phyloP scores from a whole-genome alignment of 2,329 filamentous ascomycete genomes.

The Scedosporium minutisporum region DNA sequence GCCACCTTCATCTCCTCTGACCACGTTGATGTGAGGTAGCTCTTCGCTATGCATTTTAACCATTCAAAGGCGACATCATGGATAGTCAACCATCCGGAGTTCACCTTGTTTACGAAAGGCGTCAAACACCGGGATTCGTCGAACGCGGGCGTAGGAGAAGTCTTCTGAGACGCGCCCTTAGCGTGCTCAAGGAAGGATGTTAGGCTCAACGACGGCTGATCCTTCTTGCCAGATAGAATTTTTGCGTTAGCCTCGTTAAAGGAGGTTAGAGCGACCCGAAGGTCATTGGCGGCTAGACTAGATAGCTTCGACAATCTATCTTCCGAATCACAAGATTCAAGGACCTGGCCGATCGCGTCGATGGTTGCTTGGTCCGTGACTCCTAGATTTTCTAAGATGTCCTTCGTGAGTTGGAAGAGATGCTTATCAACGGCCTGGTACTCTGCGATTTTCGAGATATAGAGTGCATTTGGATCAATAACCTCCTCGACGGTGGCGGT shows the following conservation, averaged over 20 bases:
- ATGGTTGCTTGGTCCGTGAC: slow-evolving; percentile 39
- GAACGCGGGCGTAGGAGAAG: slow-evolving; percentile 35
- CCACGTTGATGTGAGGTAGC: slow-evolving; percentile 48
- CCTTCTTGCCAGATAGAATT: slow-evolving; percentile 43
- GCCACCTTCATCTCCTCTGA: slow-evolving; percentile 45
- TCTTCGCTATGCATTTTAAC: slow-evolving; percentile 37
- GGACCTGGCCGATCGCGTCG: slow-evolving; percentile 35
- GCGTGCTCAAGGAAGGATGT: slow-evolving; percentile 56
- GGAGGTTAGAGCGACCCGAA: slow-evolving; percentile 36
- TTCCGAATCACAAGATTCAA: slow-evolving; percentile 42
- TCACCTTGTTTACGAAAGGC: slow-evolving; percentile 39
- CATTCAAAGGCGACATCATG: slow-evolving; percentile 52
- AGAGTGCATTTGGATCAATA: slow-evolving; percentile 40
- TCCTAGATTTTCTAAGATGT: slow-evolving; percentile 44
- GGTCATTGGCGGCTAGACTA: slow-evolving; percentile 35
- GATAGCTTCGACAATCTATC: slow-evolving; percentile 39
- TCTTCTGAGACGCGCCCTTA: slow-evolving; percentile 43
- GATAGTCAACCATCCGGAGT: slow-evolving; percentile 41
- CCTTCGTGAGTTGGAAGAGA: slow-evolving; percentile 45
- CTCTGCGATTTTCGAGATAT: slow-evolving; percentile 45
- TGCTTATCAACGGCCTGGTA: slow-evolving; percentile 47
- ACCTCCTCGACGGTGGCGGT: slow-evolving; percentile 39
- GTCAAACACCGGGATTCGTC: slow-evolving; percentile 43
- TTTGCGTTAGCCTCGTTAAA: slow-evolving; percentile 46
- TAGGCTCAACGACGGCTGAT: slow-evolving; percentile 41